Conservation (phyloP, 139 green algal species). For the Chlamydomonas applanata region DNA sequence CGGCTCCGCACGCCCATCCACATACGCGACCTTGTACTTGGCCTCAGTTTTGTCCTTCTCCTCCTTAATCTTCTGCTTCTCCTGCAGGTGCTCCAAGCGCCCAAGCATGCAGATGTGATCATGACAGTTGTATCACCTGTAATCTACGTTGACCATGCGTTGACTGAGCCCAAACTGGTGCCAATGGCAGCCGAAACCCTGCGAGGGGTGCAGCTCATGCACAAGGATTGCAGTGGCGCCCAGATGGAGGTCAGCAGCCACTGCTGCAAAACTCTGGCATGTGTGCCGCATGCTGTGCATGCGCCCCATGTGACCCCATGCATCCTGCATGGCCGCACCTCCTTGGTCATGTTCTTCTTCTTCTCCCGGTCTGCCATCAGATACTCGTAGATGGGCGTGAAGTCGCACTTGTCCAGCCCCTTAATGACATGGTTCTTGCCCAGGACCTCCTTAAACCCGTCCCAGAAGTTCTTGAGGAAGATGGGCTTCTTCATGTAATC, state of each 20-base stretch:
- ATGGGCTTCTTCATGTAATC: slow-evolving; percentile 93
- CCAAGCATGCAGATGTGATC: not conserved
- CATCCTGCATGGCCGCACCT: slow-evolving; percentile 58
- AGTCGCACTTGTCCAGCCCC: slow-evolving; percentile 90
- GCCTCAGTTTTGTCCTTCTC: slow-evolving; percentile 81
- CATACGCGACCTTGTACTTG: slow-evolving; percentile 87
- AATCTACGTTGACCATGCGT: not conserved
- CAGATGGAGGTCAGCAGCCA: not conserved
- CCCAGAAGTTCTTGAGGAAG: slow-evolving; percentile 92
- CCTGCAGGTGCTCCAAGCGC: slow-evolving; percentile 50
- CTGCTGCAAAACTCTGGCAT: not conserved
- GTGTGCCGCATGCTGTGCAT: not conserved
- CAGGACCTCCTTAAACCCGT: slow-evolving; percentile 87
- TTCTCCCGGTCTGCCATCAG: slow-evolving; percentile 83
- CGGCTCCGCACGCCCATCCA: slow-evolving; percentile 88
- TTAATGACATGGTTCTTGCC: slow-evolving; percentile 88
- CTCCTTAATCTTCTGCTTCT: slow-evolving; percentile 86
- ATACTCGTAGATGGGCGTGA: slow-evolving; percentile 92
- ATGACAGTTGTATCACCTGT: no score
- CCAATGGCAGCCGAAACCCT: no score
- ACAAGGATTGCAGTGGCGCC: not conserved
- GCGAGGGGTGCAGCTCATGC: not conserved
- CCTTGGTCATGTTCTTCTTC: slow-evolving; percentile 89
- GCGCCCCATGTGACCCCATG: not conserved
- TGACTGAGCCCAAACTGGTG: not conserved